Conservation (phyloP, 345 rosid genomes). For the Conringia planisiliqua region DNA sequence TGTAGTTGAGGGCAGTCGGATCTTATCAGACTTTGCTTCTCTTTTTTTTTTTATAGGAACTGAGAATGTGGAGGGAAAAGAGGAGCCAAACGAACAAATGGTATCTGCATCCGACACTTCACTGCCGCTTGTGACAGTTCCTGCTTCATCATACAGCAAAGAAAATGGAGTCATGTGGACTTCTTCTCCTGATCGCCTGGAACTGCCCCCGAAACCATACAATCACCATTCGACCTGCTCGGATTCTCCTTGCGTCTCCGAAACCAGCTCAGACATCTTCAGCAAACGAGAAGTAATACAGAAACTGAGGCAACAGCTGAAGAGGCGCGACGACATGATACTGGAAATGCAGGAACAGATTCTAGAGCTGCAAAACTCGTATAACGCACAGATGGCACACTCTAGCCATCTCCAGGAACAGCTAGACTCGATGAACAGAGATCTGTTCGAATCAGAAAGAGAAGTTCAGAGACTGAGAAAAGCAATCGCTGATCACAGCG, state of each 20-base stretch:
- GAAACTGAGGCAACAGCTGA: conserved; percentile 90
- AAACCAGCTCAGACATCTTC: conserved; percentile 90
- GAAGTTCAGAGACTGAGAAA: conserved; percentile 88
- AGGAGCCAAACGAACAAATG: conserved; percentile 42
- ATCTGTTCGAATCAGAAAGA: conserved; percentile 74
- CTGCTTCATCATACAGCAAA: conserved; percentile 56
- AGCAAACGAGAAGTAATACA: conserved; percentile 92
- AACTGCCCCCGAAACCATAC: conserved; percentile 79
- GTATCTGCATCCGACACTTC: conserved; percentile 48
- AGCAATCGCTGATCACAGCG: conserved; percentile 88
- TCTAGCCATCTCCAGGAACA: conserved; percentile 74
- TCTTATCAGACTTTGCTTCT: conserved; percentile 3
- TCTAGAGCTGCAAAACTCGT: conserved; percentile 68
- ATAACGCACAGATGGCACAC: conserved; percentile 54
- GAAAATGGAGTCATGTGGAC: conserved; percentile 80
- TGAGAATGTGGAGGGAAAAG: conserved; percentile 50
- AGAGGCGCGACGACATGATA: conserved; percentile 94
- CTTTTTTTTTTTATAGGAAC: conserved; percentile 39
- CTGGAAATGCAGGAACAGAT: conserved; percentile 97
- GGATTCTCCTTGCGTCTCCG: conserved; percentile 93
- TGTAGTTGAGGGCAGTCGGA: neutral
- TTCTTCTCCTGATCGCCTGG: conserved; percentile 85
- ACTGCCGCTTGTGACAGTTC: conserved; percentile 73
- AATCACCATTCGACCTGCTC: conserved; percentile 79
- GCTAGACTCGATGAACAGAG: conserved; percentile 68